These are phyloP conservation scores for Arthrinium phaeospermum DNA, from an alignment of 2,329 filamentous ascomycete species.

Conservation along the genomic window DNA sequence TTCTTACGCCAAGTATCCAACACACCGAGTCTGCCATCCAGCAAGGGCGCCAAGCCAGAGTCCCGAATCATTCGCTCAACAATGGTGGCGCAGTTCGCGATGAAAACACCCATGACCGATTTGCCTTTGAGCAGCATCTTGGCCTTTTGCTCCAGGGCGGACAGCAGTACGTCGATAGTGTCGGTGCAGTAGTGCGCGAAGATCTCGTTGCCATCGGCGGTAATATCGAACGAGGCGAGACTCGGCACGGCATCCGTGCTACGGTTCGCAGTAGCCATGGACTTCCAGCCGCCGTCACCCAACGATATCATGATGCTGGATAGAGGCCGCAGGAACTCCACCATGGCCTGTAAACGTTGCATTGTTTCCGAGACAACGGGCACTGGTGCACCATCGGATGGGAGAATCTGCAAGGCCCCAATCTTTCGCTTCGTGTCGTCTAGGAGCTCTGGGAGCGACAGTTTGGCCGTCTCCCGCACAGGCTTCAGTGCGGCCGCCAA, in stretches of 20 bases:
- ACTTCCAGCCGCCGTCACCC: slow-evolving; percentile 89
- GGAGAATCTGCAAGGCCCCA: slow-evolving; percentile 68
- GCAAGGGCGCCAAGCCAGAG: slow-evolving; percentile 76
- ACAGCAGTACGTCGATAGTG: slow-evolving; percentile 82
- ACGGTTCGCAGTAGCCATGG: slow-evolving; percentile 53
- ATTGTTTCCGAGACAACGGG: slow-evolving; percentile 84
- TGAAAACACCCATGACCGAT: slow-evolving; percentile 82
- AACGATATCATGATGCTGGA: slow-evolving; percentile 90
- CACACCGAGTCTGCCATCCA: slow-evolving; percentile 68
- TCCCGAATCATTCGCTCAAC: slow-evolving; percentile 83
- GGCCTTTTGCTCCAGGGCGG: slow-evolving; percentile 76
- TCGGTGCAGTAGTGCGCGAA: slow-evolving; percentile 91
- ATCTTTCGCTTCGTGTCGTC: slow-evolving; percentile 81
- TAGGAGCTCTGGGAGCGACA: slow-evolving; percentile 80
- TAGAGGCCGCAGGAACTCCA: slow-evolving; percentile 83
- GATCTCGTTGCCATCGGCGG: slow-evolving; percentile 85
- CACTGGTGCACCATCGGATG: slow-evolving; percentile 78
- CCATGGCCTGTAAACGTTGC: slow-evolving; percentile 84
- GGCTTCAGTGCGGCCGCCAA: slow-evolving; percentile 88
- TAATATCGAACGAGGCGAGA: slow-evolving; percentile 81
- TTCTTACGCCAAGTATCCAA: slow-evolving; percentile 90
- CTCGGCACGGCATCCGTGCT: slow-evolving; percentile 71
- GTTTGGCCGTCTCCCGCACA: slow-evolving; percentile 88
- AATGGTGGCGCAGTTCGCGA: slow-evolving; percentile 86
- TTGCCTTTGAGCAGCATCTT: slow-evolving; percentile 77